Evolutionary conservation across 2,329 filamentous ascomycete species (phyloP), one percentile per base, ranked within the genome.

Genomic region (Laburnicola sp.): DNA sequence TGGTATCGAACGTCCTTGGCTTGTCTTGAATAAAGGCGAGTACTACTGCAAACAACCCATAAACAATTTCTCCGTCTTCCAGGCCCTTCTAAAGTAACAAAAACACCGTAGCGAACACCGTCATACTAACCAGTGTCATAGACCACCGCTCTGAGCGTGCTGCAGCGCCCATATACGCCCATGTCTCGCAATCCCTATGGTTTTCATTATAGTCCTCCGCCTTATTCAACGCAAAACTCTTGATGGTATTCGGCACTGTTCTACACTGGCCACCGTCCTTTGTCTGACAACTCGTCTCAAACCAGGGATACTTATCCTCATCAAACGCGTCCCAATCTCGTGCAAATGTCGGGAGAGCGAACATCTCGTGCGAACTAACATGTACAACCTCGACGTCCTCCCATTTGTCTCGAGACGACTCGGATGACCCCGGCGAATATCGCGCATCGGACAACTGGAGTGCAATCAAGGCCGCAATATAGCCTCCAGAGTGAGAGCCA

Each of bases 401-500:
- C 10, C 26, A 2, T 26, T n/a, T 21, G 9, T 25, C 3, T 16
- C 30, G 23, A 10, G 6, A 11, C 11, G 25, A 30, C n/a, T 2
- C 9, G 7, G 23, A 27, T 28, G n/a, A 4, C 6, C 50, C 51
- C 0, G 83, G 80, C 0, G 82, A 80, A 65, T 86, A 78, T 3
- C 71, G 65, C 1, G 79, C 78, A 2, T 85, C 83, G 0, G 87
- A 91, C 1, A 91, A 65, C 55, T 89, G 82, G 2, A 82, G 76
- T 7, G 87, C 87, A 46, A 91, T 80, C 0, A 84, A 83, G 8
- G 82, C 83, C 0, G 88, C 85, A 39, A 86, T 85, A 72, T 92
- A 89, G 6, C 87, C 82, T 0, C 88, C 88, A 0, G 88, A 91
- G 81, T 92, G 89, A 62, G 90, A 88, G 0, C 87, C 88, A 0